Evolutionary conservation across 345 rosid species (phyloP), one percentile per base, ranked within the genome.

Genomic region (Eucalyptus tenuipes): DNA sequence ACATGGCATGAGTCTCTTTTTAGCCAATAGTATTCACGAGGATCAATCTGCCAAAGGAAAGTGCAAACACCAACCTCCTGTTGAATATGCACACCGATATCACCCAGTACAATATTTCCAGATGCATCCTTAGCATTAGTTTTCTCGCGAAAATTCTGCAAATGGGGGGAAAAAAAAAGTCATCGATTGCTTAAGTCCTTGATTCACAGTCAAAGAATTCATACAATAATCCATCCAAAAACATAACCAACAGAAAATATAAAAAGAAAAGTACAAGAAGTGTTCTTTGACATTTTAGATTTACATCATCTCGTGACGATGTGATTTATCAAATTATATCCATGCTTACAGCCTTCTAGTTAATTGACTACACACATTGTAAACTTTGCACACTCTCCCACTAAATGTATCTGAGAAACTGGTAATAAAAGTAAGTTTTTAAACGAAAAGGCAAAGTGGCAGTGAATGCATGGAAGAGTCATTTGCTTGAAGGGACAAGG

Each of bases 101-200:
- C 99, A 87, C 99, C 96, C 49, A 98, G 88, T 85, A 98, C 94
- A 71, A 91, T 81, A 93, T 98, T 98, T 89, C 99, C 99, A 50
- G 99, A 98, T 89, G 99, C 99, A 95, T 97, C 99, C 82, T 87
- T 97, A 17, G 99, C 99, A 88, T 97, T 98, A 47, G 97, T 98
- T 94, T 93, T 95, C 94, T 94, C 86, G 10, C 97, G 92, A 47
- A 95, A 94, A 91, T 92, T 92, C 99, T 98, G 94, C 93, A 93
- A 47, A 33, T 68, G 22, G 86, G 22, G 86, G 88, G 49, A 84
- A 75, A 92, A 14, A 33, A 88, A 49, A 40, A 53, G 47, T 86
- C 64, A 86, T 53, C 87, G 10, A 88, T 37, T 52, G n/a, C 49
- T 91, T 80, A 75, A 75, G 82, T 10, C 47, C 82, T 75, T 40